phyloP scores from a whole-genome alignment of 768 basidiomycete genomes.

The Boletales sp. region DNA sequence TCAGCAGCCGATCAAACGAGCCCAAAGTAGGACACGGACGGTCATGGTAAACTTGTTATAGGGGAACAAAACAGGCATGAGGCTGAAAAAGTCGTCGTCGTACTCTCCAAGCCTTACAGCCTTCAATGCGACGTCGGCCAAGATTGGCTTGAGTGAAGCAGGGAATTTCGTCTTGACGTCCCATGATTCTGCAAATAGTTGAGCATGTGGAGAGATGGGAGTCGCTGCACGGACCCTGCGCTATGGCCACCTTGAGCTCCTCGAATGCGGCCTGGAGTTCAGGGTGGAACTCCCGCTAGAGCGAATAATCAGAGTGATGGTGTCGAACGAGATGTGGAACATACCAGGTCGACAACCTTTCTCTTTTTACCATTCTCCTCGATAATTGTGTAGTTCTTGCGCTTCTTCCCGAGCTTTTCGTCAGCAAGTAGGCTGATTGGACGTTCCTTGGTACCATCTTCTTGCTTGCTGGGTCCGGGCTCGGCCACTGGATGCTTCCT shows the following conservation, averaged over 20 bases:
- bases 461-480: slow-evolving; percentile 23
- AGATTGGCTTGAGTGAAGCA: slow-evolving; percentile 64
- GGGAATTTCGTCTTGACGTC: slow-evolving; percentile 89
- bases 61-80: slow-evolving; percentile 84
- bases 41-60: slow-evolving; percentile 97
- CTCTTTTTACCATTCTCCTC: slow-evolving; percentile 66
- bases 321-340: background rate
- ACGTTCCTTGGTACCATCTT: slow-evolving; percentile 47
- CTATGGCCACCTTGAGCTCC: slow-evolving; percentile 56
- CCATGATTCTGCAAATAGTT: slow-evolving; percentile 59
- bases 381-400: slow-evolving; percentile 50
- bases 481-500: slow-evolving; percentile 41
- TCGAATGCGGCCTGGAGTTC: slow-evolving; percentile 62
- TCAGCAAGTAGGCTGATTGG: slow-evolving; percentile 45
- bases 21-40: slow-evolving; percentile 37
- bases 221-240: slow-evolving; percentile 41
- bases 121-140: slow-evolving; percentile 67
- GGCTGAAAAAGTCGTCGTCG: slow-evolving; percentile 86
- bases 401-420: slow-evolving; percentile 44
- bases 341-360: slow-evolving; percentile 63
- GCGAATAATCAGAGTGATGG: background rate
- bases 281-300: slow-evolving; percentile 64
- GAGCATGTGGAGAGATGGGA: background rate
- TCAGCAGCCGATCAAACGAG: slow-evolving; percentile 5
- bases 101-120: slow-evolving; percentile 87